phyloP scores from a whole-genome alignment of 495 filamentous ascomycete genomes.

The Aspergillus egyptiacus region DNA sequence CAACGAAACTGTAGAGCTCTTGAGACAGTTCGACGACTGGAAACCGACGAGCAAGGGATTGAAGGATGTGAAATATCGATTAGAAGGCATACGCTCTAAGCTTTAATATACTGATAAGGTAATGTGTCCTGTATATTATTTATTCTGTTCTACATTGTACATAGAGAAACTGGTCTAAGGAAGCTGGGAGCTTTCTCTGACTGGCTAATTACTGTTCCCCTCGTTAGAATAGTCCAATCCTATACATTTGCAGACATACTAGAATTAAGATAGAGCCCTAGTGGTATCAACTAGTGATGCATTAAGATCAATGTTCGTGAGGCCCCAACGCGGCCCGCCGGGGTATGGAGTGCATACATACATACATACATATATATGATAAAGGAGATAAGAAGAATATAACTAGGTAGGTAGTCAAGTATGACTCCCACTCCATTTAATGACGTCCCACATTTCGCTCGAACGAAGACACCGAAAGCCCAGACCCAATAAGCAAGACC shows the following conservation, averaged over 20 bases:
- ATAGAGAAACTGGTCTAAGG: not conserved
- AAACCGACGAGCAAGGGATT: slow-evolving; percentile 81
- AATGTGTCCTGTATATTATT: not conserved
- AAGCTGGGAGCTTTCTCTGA: not conserved
- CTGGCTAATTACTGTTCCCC: too few relatives aligned
- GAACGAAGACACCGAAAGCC: not conserved
- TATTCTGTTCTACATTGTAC: not conserved
- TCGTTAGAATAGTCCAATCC: too few relatives aligned
- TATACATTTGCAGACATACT: too few relatives aligned
- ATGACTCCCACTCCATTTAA: not conserved
- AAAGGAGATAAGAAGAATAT: not conserved
- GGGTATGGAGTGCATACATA: too few relatives aligned
- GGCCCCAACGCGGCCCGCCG: too few relatives aligned
- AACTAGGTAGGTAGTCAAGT: not conserved
- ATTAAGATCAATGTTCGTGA: too few relatives aligned
- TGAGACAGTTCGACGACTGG: slow-evolving; percentile 91
- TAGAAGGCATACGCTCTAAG: slow-evolving; percentile 87
- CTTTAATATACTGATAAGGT: slow-evolving; percentile 38
- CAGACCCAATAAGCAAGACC: not conserved
- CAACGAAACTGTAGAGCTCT: slow-evolving; percentile 69
- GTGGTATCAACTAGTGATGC: too few relatives aligned
- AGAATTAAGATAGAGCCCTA: too few relatives aligned
- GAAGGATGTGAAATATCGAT: slow-evolving; percentile 91
- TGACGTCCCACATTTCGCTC: not conserved
- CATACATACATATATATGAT: too few relatives aligned